Base-by-base conservation (phyloP, 148 eudicot genomes). In the Rhododendron ovatum region DNA sequence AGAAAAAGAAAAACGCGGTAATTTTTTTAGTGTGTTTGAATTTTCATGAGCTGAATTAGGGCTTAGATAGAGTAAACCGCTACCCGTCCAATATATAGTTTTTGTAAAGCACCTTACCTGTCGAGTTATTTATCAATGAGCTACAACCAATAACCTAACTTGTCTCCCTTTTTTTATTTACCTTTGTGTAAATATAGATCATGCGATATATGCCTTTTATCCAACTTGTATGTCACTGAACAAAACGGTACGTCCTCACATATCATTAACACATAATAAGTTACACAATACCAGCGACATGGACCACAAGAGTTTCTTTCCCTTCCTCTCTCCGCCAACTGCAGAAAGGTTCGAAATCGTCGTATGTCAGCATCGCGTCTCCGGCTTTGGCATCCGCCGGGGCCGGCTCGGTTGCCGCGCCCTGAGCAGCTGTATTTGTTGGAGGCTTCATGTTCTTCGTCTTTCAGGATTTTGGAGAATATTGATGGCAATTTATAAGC, bases 291-390 rank as follows among this genome's bases (percentile, higher is more conserved):
- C 91, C 93, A n/a, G 74, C 86, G 65, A 89, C 81, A 91, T 74
- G 85, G 85, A 89, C 86, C 65, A 86, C 90, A 75, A 89, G 91
- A 85, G 86, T 83, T 71, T 92, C 88, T 11, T 53, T 37, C 28
- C 55, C 88, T 59, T 92, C 91, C 78, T 85, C 84, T 12, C 84
- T 89, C 33, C 28, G 51, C 93, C 92, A 90, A 20, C 65, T 65
- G 82, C 92, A 90, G 45, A 88, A 86, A 13, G 92, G 93, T 82
- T 90, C 92, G 78, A 92, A 89, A 45, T 92, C 92, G 45, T 89
- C 89, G n/a, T 85, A 88, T 4, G 83, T 65, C 15, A 47, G 24
- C n/a, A 51, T 20, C 22, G 41, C 22, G 9, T 78, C 81, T 45
- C 83, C 41, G 24, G 82, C 61, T 77, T 77, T 77, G 14, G 80